phyloP scores from a whole-genome alignment of 2,329 filamentous ascomycete species.

The Calonectria crousiana region DNA sequence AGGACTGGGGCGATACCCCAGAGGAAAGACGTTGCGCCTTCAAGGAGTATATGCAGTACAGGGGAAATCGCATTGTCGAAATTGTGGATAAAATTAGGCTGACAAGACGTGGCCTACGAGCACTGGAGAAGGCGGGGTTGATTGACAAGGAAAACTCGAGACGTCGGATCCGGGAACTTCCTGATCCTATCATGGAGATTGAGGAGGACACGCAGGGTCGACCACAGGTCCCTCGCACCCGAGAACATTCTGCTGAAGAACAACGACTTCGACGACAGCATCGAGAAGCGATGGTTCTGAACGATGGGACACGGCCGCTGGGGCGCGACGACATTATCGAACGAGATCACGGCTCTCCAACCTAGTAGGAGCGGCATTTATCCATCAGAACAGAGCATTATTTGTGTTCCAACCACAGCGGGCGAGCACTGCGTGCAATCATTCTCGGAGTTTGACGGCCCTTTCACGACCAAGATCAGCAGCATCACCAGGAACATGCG shows the following conservation, averaged over 20 bases:
- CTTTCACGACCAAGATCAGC: not conserved
- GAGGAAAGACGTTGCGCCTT: constrained; percentile 68
- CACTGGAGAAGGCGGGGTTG: constrained; percentile 63
- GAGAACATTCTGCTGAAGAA: constrained; percentile 73
- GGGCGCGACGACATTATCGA: constrained; percentile 85
- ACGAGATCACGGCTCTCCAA: constrained; percentile 61
- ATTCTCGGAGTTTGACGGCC: not conserved
- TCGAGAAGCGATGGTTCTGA: constrained; percentile 90
- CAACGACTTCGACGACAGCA: constrained; percentile 80
- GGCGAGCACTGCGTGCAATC: not conserved
- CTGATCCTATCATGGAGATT: constrained; percentile 50
- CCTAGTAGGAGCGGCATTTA: constrained; percentile 25
- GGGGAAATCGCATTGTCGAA: constrained; percentile 65
- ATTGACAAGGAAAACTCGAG: constrained; percentile 51
- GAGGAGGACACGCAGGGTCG: constrained; percentile 44
- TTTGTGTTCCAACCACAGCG: not conserved
- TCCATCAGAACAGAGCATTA: not conserved
- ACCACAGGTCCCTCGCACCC: constrained; percentile 46
- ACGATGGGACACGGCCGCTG: constrained; percentile 83
- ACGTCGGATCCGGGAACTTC: constrained; percentile 45
- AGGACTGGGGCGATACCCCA: constrained; percentile 73
- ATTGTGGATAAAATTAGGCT: constrained; percentile 63
- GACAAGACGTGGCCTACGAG: constrained; percentile 63
- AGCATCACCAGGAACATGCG: not conserved
- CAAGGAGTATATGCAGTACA: constrained; percentile 60